Evolutionary conservation across 257 asterid species (phyloP).

Genomic region (Rubia yunnanensis): DNA sequence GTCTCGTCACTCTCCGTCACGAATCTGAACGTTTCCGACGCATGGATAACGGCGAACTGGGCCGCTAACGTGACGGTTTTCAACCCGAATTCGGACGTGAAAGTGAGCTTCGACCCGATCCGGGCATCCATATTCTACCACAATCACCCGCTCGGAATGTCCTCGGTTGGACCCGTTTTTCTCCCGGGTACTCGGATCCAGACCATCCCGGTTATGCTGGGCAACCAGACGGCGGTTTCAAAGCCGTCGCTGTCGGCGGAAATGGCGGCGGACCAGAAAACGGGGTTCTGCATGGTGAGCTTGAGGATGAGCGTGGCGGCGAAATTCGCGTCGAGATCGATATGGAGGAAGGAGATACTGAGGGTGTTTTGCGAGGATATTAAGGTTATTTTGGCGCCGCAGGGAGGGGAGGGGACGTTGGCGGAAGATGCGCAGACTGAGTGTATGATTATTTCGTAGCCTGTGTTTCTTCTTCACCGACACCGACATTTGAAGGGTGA

Average conservation of each 20-base stretch:
- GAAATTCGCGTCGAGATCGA: conserved; percentile 8
- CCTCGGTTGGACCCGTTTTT: conserved; percentile 16
- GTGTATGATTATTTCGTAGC: conserved; percentile 21
- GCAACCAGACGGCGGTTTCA: neutral
- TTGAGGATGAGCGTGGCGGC: conserved; percentile 28
- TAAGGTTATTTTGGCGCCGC: conserved; percentile 16
- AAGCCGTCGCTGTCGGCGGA: conserved; percentile 1
- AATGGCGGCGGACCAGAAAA: conserved; percentile 11
- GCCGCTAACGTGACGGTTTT: conserved; percentile 11
- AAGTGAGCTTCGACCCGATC: conserved; percentile 11
- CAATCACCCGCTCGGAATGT: conserved; percentile 22
- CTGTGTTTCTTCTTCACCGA: neutral
- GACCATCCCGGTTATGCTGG: neutral
- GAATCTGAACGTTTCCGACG: conserved; percentile 15
- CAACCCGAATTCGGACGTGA: conserved; percentile 24
- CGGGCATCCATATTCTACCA: conserved; percentile 29
- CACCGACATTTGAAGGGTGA: neutral
- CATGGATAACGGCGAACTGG: conserved; percentile 23
- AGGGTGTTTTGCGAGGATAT: conserved; percentile 35
- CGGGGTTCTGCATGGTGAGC: conserved; percentile 17
- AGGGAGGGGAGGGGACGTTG: conserved; percentile 28
- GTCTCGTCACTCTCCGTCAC: conserved; percentile 27
- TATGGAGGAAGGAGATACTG: conserved; percentile 16
- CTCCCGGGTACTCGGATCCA: neutral
- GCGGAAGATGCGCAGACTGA: neutral